These are phyloP conservation scores for Dalbergia oliveri DNA, from an alignment of 306 rosid genomes.

Conservation along the genomic window DNA sequence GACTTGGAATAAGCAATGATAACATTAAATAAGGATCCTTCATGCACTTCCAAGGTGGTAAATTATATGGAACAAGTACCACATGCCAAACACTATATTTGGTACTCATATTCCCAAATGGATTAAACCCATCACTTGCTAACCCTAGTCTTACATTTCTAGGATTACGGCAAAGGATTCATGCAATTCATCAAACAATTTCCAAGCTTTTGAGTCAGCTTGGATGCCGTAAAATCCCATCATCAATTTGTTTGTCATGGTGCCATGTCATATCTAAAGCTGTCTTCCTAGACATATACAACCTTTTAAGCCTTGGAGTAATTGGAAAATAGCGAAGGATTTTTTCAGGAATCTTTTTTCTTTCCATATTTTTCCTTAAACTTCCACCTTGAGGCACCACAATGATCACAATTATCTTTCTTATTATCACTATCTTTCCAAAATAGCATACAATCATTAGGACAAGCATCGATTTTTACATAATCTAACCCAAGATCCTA, in stretches of 20 bases:
- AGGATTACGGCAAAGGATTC: background rate
- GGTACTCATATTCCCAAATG: background rate
- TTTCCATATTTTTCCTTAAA: background rate
- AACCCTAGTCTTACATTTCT: background rate
- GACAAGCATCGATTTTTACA: too few relatives aligned
- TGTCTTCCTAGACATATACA: too few relatives aligned
- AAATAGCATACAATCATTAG: too few relatives aligned
- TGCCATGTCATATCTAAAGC: too few relatives aligned
- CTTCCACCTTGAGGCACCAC: background rate
- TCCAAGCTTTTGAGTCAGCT: background rate
- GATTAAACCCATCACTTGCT: background rate
- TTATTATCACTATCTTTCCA: too few relatives aligned
- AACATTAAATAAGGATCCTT: too few relatives aligned
- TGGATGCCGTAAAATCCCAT: background rate
- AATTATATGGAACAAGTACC: background rate
- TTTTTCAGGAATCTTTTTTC: background rate
- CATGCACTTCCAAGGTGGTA: background rate
- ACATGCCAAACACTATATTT: background rate
- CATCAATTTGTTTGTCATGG: background rate
- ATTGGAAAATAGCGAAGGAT: background rate
- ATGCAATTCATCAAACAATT: background rate
- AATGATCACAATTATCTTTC: too few relatives aligned
- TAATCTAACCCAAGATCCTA: too few relatives aligned
- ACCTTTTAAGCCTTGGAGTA: too few relatives aligned
- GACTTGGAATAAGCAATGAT: too few relatives aligned